Conservation (phyloP, 805 yeast species). For the Ogataea nonfermentans region DNA sequence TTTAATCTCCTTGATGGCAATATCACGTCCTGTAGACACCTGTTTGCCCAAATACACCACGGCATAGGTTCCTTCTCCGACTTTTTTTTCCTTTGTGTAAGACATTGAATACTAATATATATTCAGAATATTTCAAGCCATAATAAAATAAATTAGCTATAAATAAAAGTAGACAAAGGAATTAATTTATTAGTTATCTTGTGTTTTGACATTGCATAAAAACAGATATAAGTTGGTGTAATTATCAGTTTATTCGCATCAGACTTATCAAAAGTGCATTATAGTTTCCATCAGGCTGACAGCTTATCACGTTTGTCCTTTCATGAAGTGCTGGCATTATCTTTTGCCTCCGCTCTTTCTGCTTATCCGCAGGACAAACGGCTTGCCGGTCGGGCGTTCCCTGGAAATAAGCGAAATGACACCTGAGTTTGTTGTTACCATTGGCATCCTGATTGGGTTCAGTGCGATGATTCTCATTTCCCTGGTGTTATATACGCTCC, state of each 20-base stretch:
- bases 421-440: slow-evolving; percentile 17
- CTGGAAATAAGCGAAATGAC: slow-evolving; percentile 2
- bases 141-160: background rate
- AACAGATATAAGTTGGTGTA: background rate
- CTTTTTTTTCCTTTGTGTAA: slow-evolving; percentile 65
- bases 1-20: slow-evolving; percentile 95
- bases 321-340: background rate
- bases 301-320: no score
- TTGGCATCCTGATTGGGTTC: slow-evolving; percentile 28
- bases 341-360: background rate
- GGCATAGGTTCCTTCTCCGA: slow-evolving; percentile 99
- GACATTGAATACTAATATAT: slow-evolving; percentile 5
- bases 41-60: slow-evolving; percentile 87
- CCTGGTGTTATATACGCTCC: slow-evolving; percentile 15
- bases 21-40: slow-evolving; percentile 49
- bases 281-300: no score
- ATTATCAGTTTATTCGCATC: background rate
- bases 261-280: no score
- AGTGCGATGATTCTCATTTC: slow-evolving; percentile 18
- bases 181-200: background rate
- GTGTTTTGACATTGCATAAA: background rate
- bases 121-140: background rate
- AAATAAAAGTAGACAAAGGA: background rate
- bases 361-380: background rate
- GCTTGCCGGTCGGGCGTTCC: background rate